Base-by-base conservation (phyloP, 805 yeast species). In the Jamesozyma rosinii region DNA sequence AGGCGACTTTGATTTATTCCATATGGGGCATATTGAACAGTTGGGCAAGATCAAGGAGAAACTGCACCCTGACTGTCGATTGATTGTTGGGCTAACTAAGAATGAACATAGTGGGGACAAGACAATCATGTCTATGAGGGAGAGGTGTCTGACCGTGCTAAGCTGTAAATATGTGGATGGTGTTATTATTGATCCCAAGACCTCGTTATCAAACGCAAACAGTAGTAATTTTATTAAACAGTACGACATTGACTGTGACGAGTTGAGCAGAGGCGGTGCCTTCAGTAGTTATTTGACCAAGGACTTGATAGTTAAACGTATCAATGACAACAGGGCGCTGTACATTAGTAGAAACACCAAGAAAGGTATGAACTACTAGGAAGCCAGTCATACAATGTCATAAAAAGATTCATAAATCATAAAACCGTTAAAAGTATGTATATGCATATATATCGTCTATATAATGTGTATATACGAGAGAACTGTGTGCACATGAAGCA, bases 1-100 rank as follows among this genome's bases (percentile, higher is more conserved):
- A 50, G 97, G 97, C 11, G 83, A 83, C 1, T 92, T 89, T 66
- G 98, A 92, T 62, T 70, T 92, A 43, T 89, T 92, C 66, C 88
- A 87, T 61, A 88, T 95, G 18, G 97, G 95, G 18, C 97, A 92
- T 60, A 85, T 90, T 44, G 82, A 79, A 51, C 81, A 81, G 9
- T 68, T 90, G 48, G 67, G 31, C 6, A 26, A 34, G 14, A 27
- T 26, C 4, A 32, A 33, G 10, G 17, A 73, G 44, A 58, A 67
- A 14, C 72, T 82, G 19, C 58, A 69, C 4, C 60, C 54, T 2
- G 60, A 63, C 73, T 51, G 76, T 72, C 57, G 92, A 81, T 58
- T 58, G 48, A 37, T 74, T 71, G 40, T 78, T 75, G 47, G 80
- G 75, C 60, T 57, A 40, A 64, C 69, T 53, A 75, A 77, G 53